Base-by-base conservation (phyloP, 805 yeast species). In the Vanderwaltozyma polyspora region DNA sequence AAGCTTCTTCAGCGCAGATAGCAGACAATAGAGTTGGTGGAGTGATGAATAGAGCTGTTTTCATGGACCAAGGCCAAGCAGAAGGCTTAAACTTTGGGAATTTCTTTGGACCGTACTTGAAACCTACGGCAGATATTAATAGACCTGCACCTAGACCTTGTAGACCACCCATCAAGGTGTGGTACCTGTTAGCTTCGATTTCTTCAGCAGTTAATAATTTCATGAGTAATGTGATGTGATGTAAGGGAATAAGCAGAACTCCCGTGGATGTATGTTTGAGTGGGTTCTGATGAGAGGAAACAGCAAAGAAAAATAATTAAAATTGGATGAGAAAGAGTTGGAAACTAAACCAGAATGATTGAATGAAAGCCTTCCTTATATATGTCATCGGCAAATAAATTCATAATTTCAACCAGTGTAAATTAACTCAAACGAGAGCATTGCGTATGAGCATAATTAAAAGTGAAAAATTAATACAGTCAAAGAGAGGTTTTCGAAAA, bases 1-100 rank as follows among this genome's bases (percentile, higher is more conserved):
- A 82, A 1, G 82, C 76, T 37, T 68, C 70, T 56, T 83, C 94
- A 12, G 84, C 87, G 41, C 62, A 63, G 32, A 81, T 75, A 3
- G 80, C 74, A 8, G 76, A 68, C 19, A 68, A 45, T 28, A 76
- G 59, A 2, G 79, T 70, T 22, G 82, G 78, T 11, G 94, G 93
- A 24, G 74, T 68, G 37, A 79, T 71, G 45, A 72, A 72, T 34
- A 76, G 55, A 6, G 84, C 83, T 2, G 89, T 75, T 43, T 69
- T 67, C 41, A 76, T 62, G 11, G 74, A 64, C 66, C 68, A 74
- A n/a, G 78, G 66, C 43, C 71, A 45, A 23, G 52, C 59, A 26
- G 45, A 42, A 16, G 62, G 61, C 23, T 55, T 48, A 46, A 70
- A 60, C 7, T 59, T 46, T 19, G 77, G 76, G 43, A 46, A 71